Conservation (phyloP, 2,329 filamentous ascomycete species). For the Botrytis byssoidea region DNA sequence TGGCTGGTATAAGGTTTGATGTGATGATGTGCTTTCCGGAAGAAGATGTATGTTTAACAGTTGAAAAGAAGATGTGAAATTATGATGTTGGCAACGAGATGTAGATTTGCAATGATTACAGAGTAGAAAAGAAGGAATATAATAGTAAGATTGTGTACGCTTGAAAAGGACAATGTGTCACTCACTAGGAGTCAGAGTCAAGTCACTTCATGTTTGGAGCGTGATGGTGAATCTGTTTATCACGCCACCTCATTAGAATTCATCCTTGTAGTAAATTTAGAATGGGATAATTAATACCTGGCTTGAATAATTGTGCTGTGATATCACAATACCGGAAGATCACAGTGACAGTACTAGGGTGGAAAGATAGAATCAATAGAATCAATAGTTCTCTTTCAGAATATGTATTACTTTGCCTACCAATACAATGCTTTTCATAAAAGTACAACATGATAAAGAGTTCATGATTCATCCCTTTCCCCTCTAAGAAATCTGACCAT, state of each 20-base stretch:
- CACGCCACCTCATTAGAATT: background rate
- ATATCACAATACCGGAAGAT: background rate
- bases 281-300: background rate
- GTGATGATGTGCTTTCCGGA: too few species aligned
- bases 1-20: background rate
- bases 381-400: background rate
- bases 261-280: background rate
- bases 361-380: background rate
- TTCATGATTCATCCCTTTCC: slow-evolving; percentile 3
- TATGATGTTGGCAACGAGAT: background rate
- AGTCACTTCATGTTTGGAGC: background rate
- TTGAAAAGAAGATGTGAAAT: background rate
- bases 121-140: background rate
- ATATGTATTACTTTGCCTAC: slow-evolving; percentile 6
- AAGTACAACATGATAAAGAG: background rate
- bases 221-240: background rate
- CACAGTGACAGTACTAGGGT: background rate
- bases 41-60: background rate
- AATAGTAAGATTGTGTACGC: background rate
- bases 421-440: slow-evolving; percentile 6
- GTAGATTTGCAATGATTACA: background rate
- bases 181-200: background rate
- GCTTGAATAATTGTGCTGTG: background rate
- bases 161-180: background rate
- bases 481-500: background rate